Conservation (phyloP, 2,329 filamentous ascomycete species). For the Fusarium beomiforme region DNA sequence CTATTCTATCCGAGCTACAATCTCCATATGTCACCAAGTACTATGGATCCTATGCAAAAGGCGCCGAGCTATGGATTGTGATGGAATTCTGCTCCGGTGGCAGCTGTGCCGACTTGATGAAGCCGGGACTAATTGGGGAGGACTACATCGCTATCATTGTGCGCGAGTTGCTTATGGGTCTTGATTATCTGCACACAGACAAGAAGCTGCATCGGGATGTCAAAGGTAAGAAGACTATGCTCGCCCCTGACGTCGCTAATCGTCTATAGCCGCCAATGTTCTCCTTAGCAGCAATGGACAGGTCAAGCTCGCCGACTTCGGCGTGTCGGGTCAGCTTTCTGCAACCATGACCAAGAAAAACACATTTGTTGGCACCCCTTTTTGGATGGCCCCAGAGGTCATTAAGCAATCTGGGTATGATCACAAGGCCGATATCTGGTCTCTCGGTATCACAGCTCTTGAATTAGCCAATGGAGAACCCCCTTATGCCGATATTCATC, state of each 20-base stretch:
- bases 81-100: slow-evolving; percentile 99
- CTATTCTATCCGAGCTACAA: slow-evolving; percentile 94
- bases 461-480: slow-evolving; percentile 93
- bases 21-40: slow-evolving; percentile 98
- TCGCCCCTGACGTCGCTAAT: not conserved
- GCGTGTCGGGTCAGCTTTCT: slow-evolving; percentile 93
- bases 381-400: slow-evolving; percentile 99
- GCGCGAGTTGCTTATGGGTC: slow-evolving; percentile 84
- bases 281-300: slow-evolving; percentile 89
- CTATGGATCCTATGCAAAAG: slow-evolving; percentile 95
- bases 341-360: slow-evolving; percentile 99
- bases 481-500: slow-evolving; percentile 95
- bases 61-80: slow-evolving; percentile 97
- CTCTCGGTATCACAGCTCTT: slow-evolving; percentile 90
- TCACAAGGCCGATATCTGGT: slow-evolving; percentile 98
- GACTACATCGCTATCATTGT: slow-evolving; percentile 98
- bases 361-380: slow-evolving; percentile 96
- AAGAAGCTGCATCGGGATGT: slow-evolving; percentile 97
- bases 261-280: slow-evolving; percentile 82
- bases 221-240: slow-evolving; percentile 70
- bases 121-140: slow-evolving; percentile 89
- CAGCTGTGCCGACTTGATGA: slow-evolving; percentile 95
- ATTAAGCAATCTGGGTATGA: slow-evolving; percentile 99
- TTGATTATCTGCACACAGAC: slow-evolving; percentile 94
- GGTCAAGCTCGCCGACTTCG: slow-evolving; percentile 97